Conservation (phyloP, 495 filamentous ascomycete genomes). For the Tetracladium marchalianum region DNA sequence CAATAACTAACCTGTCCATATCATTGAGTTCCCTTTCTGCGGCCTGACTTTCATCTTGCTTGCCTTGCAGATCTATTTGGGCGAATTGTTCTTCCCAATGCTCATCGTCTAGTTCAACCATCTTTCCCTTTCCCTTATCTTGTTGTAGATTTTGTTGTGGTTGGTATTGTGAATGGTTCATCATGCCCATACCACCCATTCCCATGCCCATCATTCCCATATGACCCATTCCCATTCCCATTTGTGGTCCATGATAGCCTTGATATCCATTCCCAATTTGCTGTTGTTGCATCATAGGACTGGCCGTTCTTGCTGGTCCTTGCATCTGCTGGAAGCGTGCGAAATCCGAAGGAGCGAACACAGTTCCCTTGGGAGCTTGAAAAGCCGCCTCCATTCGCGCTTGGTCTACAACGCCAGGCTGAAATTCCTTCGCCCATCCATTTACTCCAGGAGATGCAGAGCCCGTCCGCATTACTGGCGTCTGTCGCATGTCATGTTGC, state of each 20-base stretch:
- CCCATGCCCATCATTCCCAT: constrained; percentile 33
- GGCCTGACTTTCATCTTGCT: constrained; percentile 38
- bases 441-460: constrained; percentile 46
- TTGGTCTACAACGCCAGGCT: constrained; percentile 48
- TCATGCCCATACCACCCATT: constrained; percentile 28
- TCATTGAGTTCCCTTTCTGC: constrained; percentile 86
- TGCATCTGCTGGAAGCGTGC: constrained; percentile 70
- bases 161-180: constrained; percentile 33
- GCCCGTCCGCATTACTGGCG: constrained; percentile 50
- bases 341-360: constrained; percentile 79
- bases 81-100: constrained; percentile 96
- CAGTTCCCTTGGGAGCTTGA: constrained; percentile 44
- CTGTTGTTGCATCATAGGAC: constrained; percentile 35
- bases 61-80: constrained; percentile 67
- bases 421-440: constrained; percentile 63
- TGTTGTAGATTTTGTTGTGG: constrained; percentile 25
- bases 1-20: constrained; percentile 73
- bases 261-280: constrained; percentile 41
- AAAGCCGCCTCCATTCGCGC: constrained; percentile 75
- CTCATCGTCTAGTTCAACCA: constrained; percentile 86
- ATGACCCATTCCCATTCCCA: constrained; percentile 35
- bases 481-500: constrained; percentile 36
- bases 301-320: constrained; percentile 44
- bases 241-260: constrained; percentile 41
- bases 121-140: constrained; percentile 79